Evolutionary conservation across 257 asterid genomes (phyloP), one percentile per base, ranked within the genome.

Genomic region (Solanum medicagineum): DNA sequence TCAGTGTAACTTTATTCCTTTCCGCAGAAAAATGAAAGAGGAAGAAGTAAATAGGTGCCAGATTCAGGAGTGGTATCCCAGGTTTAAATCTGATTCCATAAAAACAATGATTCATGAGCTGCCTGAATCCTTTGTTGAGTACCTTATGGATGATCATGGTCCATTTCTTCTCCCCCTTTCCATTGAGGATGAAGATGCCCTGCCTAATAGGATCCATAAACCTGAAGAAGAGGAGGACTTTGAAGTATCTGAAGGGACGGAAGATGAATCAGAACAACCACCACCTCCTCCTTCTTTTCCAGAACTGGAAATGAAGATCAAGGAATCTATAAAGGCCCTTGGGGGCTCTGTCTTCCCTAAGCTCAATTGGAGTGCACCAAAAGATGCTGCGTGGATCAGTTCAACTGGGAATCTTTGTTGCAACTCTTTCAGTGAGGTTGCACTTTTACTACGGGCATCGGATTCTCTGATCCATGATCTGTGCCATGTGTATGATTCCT

Each of bases 341-440:
- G 99, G 97, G 1, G 98, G 98, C 17, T 94, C 98, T 74, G 90
- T 91, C 20, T 92, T 95, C 81, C 98, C 98, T 19, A 95, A 96
- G 90, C 97, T 96, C 44, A 96, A 96, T 87, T 96, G 98, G 98
- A 94, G 95, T 81, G 91, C 98, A 10, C 98, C 99, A 13, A 95
- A 96, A 84, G 99, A 96, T 79, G 47, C 98, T 55, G 97, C 98
- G 17, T 96, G 99, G 99, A 96, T 96, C 17, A 96, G 97, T 84
- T 82, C 94, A 4, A 91, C 92, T 4, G 93, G 97, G 75, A 92
- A 81, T 87, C 97, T 96, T 54, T 91, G 85, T 86, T 96, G 99
- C 89, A 91, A 93, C 32, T 89, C 90, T 81, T 95, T 96, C 88
- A 80, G 92, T 22, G 99, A 96, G 88, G 92, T 96, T 85, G 94